A percentile compares a stretch with the other conserved stretches of the same genome.
phyloP scores from a whole-genome alignment of 2,329 filamentous ascomycete species.

The Cladophialophora carrionii region DNA sequence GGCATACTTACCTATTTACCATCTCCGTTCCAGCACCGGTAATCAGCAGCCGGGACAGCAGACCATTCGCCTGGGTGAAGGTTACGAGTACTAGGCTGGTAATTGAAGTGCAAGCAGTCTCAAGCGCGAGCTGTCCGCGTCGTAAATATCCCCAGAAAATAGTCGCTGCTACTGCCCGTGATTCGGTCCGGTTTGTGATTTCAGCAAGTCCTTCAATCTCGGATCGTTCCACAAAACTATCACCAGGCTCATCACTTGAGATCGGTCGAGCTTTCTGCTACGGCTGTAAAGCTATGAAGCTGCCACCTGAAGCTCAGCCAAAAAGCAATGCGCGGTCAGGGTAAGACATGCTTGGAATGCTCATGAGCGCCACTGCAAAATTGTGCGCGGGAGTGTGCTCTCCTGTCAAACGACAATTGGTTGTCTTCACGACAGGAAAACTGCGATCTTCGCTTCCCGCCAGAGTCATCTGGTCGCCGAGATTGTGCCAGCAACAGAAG shows the following conservation, averaged over 20 bases:
- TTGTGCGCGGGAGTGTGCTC: neutral
- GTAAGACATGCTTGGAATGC: neutral
- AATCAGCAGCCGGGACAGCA: too few relatives aligned
- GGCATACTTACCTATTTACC: neutral
- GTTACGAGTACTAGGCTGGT: too few relatives aligned
- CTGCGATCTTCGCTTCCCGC: neutral
- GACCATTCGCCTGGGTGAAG: too few relatives aligned
- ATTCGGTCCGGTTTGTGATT: constrained; percentile 15
- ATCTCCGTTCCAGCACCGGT: neutral
- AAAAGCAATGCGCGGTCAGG: neutral
- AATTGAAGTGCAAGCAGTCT: too few relatives aligned
- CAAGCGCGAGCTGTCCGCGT: neutral
- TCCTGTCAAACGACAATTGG: neutral
- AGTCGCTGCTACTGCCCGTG: neutral
- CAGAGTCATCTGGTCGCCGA: neutral
- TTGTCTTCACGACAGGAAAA: neutral
- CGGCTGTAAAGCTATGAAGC: neutral
- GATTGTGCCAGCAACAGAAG: neutral
- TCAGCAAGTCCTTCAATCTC: constrained; percentile 21
- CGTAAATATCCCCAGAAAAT: neutral
- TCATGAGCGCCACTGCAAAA: neutral
- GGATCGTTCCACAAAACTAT: constrained; percentile 23
- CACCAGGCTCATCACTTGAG: neutral
- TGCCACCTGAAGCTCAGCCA: neutral
- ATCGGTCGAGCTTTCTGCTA: neutral